These are phyloP conservation scores for Pythium plurisporium DNA, from an alignment of 352 stramenopile species.

Conservation along the genomic window DNA sequence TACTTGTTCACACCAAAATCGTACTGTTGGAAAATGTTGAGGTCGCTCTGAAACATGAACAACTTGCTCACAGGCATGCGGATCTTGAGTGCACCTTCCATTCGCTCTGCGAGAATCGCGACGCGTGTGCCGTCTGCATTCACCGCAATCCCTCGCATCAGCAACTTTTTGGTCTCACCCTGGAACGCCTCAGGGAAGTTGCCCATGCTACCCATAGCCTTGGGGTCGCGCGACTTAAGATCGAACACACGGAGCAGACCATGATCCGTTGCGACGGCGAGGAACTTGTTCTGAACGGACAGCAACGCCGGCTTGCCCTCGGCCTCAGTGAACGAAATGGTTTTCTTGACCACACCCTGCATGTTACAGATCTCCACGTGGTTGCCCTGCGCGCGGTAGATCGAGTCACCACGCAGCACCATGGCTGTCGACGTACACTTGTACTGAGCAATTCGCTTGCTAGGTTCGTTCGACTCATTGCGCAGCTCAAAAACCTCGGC, in stretches of 20 bases:
- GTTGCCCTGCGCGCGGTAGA: slow-evolving; percentile 83
- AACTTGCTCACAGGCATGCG: slow-evolving; percentile 83
- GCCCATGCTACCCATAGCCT: slow-evolving; percentile 83
- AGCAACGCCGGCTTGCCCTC: slow-evolving; percentile 83
- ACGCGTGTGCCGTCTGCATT: slow-evolving; percentile 90
- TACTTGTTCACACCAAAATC: slow-evolving; percentile 78
- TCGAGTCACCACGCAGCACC: slow-evolving; percentile 78
- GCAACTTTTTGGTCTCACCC: slow-evolving; percentile 47
- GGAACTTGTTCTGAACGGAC: slow-evolving; percentile 87
- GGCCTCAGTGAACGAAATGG: slow-evolving; percentile 87
- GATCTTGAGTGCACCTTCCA: slow-evolving; percentile 76
- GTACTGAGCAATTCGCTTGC: slow-evolving; percentile 59
- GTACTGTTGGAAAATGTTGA: slow-evolving; percentile 88
- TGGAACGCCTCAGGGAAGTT: slow-evolving; percentile 53
- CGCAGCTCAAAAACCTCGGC: slow-evolving; percentile 87
- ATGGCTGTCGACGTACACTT: slow-evolving; percentile 70
- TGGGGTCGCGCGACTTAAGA: slow-evolving; percentile 77
- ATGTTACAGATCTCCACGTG: slow-evolving; percentile 89
- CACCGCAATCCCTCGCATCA: slow-evolving; percentile 64
- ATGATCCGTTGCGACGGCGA: slow-evolving; percentile 85
- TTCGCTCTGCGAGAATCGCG: slow-evolving; percentile 77
- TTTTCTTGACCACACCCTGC: slow-evolving; percentile 82
- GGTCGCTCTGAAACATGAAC: slow-evolving; percentile 88
- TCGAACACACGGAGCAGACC: slow-evolving; percentile 88
- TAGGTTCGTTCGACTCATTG: slow-evolving; percentile 20